phyloP scores from a whole-genome alignment of 352 stramenopile genomes.

The Aphanomyces invadans region DNA sequence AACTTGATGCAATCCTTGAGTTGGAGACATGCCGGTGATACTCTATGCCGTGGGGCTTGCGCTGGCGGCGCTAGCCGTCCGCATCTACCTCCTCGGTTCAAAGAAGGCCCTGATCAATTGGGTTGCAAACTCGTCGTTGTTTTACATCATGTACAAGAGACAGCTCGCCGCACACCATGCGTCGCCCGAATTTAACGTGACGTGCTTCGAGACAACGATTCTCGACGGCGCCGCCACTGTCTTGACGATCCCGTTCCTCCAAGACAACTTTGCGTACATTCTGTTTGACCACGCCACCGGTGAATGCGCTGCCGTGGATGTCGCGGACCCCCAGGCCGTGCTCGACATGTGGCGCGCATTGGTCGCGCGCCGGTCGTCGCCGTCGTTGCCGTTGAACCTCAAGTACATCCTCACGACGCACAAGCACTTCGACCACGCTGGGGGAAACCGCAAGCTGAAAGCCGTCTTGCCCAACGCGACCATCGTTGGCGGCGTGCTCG shows the following conservation, averaged over 20 bases:
- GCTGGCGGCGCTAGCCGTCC: background rate
- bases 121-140: constrained; percentile 17
- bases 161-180: background rate
- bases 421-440: constrained; percentile 87
- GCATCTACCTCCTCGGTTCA: background rate
- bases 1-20: background rate
- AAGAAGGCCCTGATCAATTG: constrained; percentile 20
- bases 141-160: constrained; percentile 19
- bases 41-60: background rate
- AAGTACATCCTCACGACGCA: constrained; percentile 84
- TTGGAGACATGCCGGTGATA: background rate
- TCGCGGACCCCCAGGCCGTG: constrained; percentile 76
- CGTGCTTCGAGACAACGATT: background rate
- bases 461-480: constrained; percentile 31
- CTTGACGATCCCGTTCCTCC: constrained; percentile 72
- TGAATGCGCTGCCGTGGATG: constrained; percentile 78
- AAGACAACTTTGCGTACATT: constrained; percentile 91
- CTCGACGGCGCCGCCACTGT: constrained; percentile 29
- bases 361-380: constrained; percentile 54
- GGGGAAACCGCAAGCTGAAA: constrained; percentile 71
- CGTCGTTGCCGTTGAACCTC: background rate
- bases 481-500: constrained; percentile 63
- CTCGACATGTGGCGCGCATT: constrained; percentile 41
- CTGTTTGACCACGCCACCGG: constrained; percentile 55
- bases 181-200: background rate